Evolutionary conservation across 2,329 filamentous ascomycete genomes (phyloP).

Genomic region (Penicillium concentricum): DNA sequence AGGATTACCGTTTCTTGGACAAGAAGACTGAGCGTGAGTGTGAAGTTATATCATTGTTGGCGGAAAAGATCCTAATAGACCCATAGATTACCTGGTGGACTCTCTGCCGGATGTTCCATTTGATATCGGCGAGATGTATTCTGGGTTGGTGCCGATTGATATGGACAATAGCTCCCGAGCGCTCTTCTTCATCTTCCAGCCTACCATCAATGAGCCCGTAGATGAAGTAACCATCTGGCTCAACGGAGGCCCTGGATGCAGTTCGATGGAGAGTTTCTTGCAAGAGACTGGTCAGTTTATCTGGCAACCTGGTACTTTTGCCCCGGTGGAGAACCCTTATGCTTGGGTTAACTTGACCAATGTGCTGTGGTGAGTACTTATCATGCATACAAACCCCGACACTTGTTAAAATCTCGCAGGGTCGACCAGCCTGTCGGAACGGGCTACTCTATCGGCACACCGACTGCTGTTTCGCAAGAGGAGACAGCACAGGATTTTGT

Average conservation of each 20-base stretch:
- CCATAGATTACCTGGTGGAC: conserved; percentile 61
- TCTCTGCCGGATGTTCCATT: conserved; percentile 68
- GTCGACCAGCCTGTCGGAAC: conserved; percentile 53
- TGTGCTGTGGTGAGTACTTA: conserved; percentile 65
- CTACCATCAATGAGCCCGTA: conserved; percentile 43
- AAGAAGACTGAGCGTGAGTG: conserved; percentile 28
- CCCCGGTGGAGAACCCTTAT: conserved; percentile 65
- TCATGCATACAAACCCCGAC: neutral
- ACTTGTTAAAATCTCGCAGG: conserved; percentile 11
- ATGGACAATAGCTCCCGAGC: conserved; percentile 43
- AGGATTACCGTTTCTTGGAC: conserved; percentile 29
- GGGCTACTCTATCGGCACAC: conserved; percentile 66
- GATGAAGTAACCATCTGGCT: conserved; percentile 46
- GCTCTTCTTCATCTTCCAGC: conserved; percentile 53
- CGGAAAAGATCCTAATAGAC: neutral
- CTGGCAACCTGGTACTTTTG: conserved; percentile 68
- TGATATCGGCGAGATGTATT: conserved; percentile 58
- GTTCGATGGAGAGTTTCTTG: conserved; percentile 65
- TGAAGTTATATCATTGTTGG: neutral
- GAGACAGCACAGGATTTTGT: conserved; percentile 70
- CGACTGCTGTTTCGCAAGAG: conserved; percentile 64
- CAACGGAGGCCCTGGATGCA: conserved; percentile 58
- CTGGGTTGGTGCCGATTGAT: conserved; percentile 55
- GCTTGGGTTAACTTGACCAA: conserved; percentile 76
- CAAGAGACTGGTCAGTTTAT: conserved; percentile 75